A percentile compares a stretch with the other conserved stretches of the same genome.
Conservation (phyloP, 2,329 filamentous ascomycete genomes). For the Sporothrix pseudoabietina region DNA sequence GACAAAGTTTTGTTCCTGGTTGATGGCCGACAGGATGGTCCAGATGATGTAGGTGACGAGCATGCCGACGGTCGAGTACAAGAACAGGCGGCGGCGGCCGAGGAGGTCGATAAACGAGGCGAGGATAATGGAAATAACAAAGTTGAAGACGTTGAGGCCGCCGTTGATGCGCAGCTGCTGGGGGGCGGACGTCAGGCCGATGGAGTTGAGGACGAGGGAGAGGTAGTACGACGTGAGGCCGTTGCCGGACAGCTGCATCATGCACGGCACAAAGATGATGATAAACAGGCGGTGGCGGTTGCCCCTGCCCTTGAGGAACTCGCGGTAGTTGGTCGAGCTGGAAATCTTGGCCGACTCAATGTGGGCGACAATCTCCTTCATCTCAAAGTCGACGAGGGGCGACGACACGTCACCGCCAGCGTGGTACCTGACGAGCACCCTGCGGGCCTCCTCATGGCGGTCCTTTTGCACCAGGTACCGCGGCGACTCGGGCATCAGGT, state of each 20-base stretch:
- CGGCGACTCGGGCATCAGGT: constrained; percentile 24
- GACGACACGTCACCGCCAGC: constrained; percentile 39
- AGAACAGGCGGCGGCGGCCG: constrained; percentile 42
- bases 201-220: constrained; percentile 20
- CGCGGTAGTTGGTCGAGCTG: constrained; percentile 38
- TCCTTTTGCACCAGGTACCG: constrained; percentile 33
- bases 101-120: constrained; percentile 39
- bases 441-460: constrained; percentile 36
- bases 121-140: constrained; percentile 20
- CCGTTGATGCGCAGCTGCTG: constrained; percentile 49
- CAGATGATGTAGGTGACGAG: constrained; percentile 27
- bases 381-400: constrained; percentile 57
- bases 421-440: constrained; percentile 42
- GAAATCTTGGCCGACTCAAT: constrained; percentile 17
- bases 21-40: constrained; percentile 43
- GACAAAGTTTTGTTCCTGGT: constrained; percentile 51
- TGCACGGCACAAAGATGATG: constrained; percentile 25
- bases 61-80: constrained; percentile 38
- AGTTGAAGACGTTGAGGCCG: constrained; percentile 35
- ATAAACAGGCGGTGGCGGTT: constrained; percentile 30
- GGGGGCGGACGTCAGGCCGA: constrained; percentile 41
- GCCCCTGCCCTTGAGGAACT: constrained; percentile 41
- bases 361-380: constrained; percentile 24
- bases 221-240: constrained; percentile 29
- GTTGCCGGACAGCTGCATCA: constrained; percentile 26